A percentile compares a stretch with the other conserved stretches of the same genome.
Evolutionary conservation across 2,329 filamentous ascomycete genomes (phyloP).

Genomic region (Metarhizium sp.): DNA sequence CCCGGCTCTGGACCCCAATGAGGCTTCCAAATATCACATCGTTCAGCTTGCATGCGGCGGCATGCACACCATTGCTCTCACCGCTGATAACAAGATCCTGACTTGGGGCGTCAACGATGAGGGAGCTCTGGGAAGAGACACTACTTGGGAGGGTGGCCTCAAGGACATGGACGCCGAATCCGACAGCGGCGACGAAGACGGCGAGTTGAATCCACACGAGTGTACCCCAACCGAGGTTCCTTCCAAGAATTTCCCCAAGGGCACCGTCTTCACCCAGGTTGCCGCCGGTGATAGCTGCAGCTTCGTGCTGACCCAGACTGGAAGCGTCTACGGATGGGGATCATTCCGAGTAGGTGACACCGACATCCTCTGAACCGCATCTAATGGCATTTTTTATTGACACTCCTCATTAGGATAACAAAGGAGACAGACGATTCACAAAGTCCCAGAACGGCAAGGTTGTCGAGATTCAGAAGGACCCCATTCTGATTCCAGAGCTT

Average conservation of each 20-base stretch:
- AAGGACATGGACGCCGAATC: slow-evolving; percentile 41
- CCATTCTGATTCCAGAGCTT: slow-evolving; percentile 48
- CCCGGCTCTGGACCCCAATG: slow-evolving; percentile 68
- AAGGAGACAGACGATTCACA: slow-evolving; percentile 31
- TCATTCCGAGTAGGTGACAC: slow-evolving; percentile 58
- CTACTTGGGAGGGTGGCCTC: slow-evolving; percentile 55
- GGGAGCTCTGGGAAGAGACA: slow-evolving; percentile 69
- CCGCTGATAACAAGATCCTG: slow-evolving; percentile 70
- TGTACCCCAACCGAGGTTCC: slow-evolving; percentile 55
- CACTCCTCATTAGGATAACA: not conserved
- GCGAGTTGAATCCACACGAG: slow-evolving; percentile 64
- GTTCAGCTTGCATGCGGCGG: slow-evolving; percentile 71
- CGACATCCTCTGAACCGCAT: slow-evolving; percentile 11
- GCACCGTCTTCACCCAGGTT: slow-evolving; percentile 53
- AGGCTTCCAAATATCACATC: slow-evolving; percentile 49
- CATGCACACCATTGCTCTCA: slow-evolving; percentile 73
- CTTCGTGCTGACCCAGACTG: slow-evolving; percentile 67
- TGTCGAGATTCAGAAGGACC: slow-evolving; percentile 39
- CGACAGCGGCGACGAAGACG: slow-evolving; percentile 50
- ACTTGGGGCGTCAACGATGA: slow-evolving; percentile 88
- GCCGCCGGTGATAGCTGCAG: slow-evolving; percentile 66
- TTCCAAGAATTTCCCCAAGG: slow-evolving; percentile 48
- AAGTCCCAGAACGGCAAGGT: slow-evolving; percentile 37
- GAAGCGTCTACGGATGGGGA: slow-evolving; percentile 74
- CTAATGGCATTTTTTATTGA: not conserved